Base-by-base conservation (phyloP, 2,329 filamentous ascomycete genomes). In the Dothistroma pini region DNA sequence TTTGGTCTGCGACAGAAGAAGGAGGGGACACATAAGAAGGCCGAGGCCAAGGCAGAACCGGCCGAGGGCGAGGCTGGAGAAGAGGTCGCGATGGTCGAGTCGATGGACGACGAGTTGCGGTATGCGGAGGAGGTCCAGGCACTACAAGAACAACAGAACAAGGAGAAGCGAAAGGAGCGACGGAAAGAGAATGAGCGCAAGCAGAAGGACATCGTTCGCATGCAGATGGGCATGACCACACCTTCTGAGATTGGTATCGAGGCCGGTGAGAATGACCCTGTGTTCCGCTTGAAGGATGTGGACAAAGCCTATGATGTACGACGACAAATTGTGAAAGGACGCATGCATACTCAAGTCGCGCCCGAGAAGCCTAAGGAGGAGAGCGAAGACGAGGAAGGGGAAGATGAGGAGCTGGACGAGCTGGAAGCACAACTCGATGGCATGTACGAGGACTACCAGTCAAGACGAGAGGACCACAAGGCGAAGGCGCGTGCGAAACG, bases 151-250 rank as follows among this genome's bases (percentile, higher is more conserved):
- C 89, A 87, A 70, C 90, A 95, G 65, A 85, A 78, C 49, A 76
- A 88, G 22, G 87, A 87, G 69, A 93, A 87, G 76, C 96, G 92
- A 78, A 89, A 91, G 69, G 90, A 96, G 70, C 86, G 89, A 68
- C 84, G 93, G 66, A 90, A 84, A 69, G 92, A 96, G 62, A 99
- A 99, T 67, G 95, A 99, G 76, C 87, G 87, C 75, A 97, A 96
- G 77, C 90, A 95, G 69, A 95, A 90, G 69, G 95, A 97, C 66
- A 91, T 97, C 62, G 83, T 96, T n/a, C 87, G 95, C 35, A 89
- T 99, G 89, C 95, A 99, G 76, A 86, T 99, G 80, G 89, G 97
- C 78, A 99, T 99, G 95, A 89, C 88, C 1, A 90, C 92, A 0
- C 95, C 95, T 8, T 95, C 91, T 82, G 95, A 99, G 66, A 96